Percentiles rank a stretch among this genome's conserved stretches.
phyloP scores from a whole-genome alignment of 768 basidiomycete species.

The Rhodotorula kratochvilovae region DNA sequence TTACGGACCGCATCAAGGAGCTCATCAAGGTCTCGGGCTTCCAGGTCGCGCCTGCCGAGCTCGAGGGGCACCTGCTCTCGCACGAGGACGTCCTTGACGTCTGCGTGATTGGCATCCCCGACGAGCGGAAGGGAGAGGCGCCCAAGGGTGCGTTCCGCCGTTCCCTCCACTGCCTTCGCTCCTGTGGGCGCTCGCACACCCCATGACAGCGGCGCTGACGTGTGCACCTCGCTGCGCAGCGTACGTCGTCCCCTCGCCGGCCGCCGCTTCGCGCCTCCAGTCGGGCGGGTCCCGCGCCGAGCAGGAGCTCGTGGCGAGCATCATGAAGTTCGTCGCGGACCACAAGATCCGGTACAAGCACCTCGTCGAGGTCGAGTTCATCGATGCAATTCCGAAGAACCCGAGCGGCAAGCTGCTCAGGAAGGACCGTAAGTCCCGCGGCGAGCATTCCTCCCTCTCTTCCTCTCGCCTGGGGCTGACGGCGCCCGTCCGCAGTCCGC shows the following conservation, averaged over 20 bases:
- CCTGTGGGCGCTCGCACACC: too few species aligned
- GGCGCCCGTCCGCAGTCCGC: neutral
- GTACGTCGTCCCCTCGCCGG: constrained; percentile 11
- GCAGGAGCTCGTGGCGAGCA: neutral
- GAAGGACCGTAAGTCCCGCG: constrained; percentile 18
- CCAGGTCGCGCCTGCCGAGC: constrained; percentile 48
- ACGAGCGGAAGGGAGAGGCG: constrained; percentile 33
- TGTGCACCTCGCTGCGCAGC: neutral
- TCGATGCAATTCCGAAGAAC: constrained; percentile 35
- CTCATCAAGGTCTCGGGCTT: constrained; percentile 57
- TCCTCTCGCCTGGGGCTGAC: neutral
- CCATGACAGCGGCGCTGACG: too few species aligned
- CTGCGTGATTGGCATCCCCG: constrained; percentile 45
- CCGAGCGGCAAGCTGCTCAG: constrained; percentile 27
- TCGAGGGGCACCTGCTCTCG: constrained; percentile 46
- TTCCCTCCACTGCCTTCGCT: neutral
- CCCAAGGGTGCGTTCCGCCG: constrained; percentile 22
- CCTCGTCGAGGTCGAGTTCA: constrained; percentile 24
- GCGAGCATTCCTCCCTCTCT: neutral
- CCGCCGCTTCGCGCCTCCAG: neutral
- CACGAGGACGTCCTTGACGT: constrained; percentile 46
- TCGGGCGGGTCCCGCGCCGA: neutral
- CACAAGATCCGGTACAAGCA: constrained; percentile 38
- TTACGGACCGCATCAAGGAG: constrained; percentile 39
- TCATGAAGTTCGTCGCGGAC: constrained; percentile 24